phyloP scores from a whole-genome alignment of 768 basidiomycete species.

The Termitomyces sp. region DNA sequence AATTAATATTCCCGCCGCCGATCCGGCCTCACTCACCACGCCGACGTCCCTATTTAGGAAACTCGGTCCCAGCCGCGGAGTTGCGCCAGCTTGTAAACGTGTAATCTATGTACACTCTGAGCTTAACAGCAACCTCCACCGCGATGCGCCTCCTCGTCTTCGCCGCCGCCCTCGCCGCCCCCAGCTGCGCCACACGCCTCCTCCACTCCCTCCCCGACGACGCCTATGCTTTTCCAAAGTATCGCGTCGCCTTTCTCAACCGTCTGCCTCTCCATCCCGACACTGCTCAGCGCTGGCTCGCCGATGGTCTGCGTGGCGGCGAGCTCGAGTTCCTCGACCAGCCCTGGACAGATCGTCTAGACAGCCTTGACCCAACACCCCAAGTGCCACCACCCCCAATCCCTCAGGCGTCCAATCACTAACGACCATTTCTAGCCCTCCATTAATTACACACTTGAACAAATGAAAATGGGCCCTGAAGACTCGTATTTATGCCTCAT shows the following conservation, averaged over 20 bases:
- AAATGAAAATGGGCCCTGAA: conserved; percentile 68
- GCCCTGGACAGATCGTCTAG: conserved; percentile 52
- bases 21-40: not conserved
- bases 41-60: conserved; percentile 12
- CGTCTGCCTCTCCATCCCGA: conserved; percentile 68
- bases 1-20: conserved; percentile 16
- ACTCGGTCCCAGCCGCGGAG: conserved; percentile 15
- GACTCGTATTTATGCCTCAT: conserved; percentile 77
- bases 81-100: conserved; percentile 4
- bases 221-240: conserved; percentile 78
- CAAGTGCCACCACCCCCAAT: conserved; percentile 25
- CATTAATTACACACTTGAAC: conserved; percentile 55
- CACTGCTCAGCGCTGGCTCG: conserved; percentile 74
- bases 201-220: conserved; percentile 78
- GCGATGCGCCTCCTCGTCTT: conserved; percentile 13
- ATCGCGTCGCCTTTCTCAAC: conserved; percentile 74
- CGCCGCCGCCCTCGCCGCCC: conserved; percentile 24
- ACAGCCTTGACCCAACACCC: conserved; percentile 37
- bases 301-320: conserved; percentile 68
- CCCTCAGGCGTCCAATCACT: conserved; percentile 18
- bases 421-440: conserved; percentile 16
- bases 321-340: conserved; percentile 75
- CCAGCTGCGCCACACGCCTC: conserved; percentile 34
- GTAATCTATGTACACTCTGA: not conserved
- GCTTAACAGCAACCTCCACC: not conserved